Base-by-base conservation (phyloP, 2,329 filamentous ascomycete genomes). In the Xylaria sp. region DNA sequence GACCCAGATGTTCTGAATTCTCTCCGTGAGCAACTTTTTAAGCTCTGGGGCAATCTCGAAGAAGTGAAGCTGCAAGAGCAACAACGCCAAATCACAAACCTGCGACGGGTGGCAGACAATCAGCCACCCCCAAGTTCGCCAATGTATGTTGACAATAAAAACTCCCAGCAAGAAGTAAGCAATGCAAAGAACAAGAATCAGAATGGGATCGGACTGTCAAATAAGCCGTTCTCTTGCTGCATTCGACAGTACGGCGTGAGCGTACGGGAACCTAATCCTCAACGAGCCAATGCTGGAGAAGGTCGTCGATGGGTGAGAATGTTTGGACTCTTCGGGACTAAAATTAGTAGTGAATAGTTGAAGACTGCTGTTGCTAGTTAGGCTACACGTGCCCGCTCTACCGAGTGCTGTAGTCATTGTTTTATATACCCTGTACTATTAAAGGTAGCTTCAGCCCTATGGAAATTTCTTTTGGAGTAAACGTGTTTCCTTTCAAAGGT, bases 21-120 rank as follows among this genome's bases (percentile, higher is more conserved):
- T 6, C 79, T 97, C 4, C 86, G 87, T 57, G 87, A 96, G 71
- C 89, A 86, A 72, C 82, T 97, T 62, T 95, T 90, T 75, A 81
- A 88, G 39, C 82, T 97, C 1, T 98, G 95, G 94, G 95, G 95
- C 1, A 87, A 97, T 67, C 82, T 97, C 1, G 89, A 94, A 75
- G 93, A 97, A 75, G 77, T 81, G 54, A 93, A 92, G 75, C 73
- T 74, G 1, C 76, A 73, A 65, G 78, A 75, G 70, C 76, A 67
- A 58, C 74, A 66, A 69, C 76, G 51, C 45, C 69, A 61, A 67
- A 68, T 63, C 66, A 72, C 60, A 44, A 74, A 73, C 54, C 73
- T 68, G 20, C 73, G 72, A 59, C 73, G 71, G 38, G 36, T 74
- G 13, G 69, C 65, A 2, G 70, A 61, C 5, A 71, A 78, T n/a